Conservation (phyloP, 176 grass and related monocot species). For the Juncus effusus region DNA sequence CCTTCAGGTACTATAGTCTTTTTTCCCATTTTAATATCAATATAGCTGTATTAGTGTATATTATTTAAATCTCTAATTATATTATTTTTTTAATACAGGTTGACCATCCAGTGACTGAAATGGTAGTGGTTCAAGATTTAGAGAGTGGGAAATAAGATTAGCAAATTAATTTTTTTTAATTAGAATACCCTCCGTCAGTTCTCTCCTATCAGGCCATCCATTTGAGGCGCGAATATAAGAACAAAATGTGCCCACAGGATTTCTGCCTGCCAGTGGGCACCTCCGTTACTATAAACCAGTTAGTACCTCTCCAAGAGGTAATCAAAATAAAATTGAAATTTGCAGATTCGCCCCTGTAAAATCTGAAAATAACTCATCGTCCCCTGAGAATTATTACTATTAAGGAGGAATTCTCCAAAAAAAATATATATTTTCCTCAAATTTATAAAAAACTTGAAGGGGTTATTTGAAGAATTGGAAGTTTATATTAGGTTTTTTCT, state of each 20-base stretch:
- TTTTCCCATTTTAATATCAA: not conserved
- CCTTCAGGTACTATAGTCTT: not conserved
- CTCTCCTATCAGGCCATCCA: constrained; percentile 48
- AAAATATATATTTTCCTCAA: too few relatives aligned
- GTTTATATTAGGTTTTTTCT: too few relatives aligned
- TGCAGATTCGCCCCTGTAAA: too few relatives aligned
- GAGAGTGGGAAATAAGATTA: constrained; percentile 97
- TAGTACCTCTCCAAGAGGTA: constrained; percentile 49
- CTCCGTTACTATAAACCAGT: constrained; percentile 79
- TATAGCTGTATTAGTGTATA: not conserved
- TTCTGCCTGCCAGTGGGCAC: constrained; percentile 93
- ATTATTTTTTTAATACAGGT: constrained; percentile 50
- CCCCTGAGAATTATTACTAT: too few relatives aligned
- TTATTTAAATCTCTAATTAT: not conserved
- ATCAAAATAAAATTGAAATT: too few relatives aligned
- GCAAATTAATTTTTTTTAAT: constrained; percentile 76
- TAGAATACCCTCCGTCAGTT: constrained; percentile 50
- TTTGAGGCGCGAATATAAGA: constrained; percentile 98
- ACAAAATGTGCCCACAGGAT: constrained; percentile 92
- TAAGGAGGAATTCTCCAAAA: too few relatives aligned
- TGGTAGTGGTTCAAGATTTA: constrained; percentile 96
- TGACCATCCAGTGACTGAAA: constrained; percentile 93
- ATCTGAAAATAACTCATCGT: too few relatives aligned
- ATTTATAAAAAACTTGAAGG: too few relatives aligned
- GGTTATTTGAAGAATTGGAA: too few relatives aligned